phyloP scores from a whole-genome alignment of 164 flowering plant genomes.

The Macadamia tetraphylla region DNA sequence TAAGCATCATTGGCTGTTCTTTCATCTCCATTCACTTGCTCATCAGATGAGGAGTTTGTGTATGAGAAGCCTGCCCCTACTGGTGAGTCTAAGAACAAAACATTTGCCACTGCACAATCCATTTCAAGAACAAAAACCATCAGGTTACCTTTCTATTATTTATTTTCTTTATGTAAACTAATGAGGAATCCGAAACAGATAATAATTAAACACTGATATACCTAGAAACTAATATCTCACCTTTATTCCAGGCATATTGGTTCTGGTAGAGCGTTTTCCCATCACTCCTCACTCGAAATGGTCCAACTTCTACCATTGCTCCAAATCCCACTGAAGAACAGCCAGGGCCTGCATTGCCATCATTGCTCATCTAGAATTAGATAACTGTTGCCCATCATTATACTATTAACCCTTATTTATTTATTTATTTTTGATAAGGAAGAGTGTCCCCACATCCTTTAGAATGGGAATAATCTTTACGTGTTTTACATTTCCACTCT shows the following conservation, averaged over 20 bases:
- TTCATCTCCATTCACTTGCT: slow-evolving; percentile 34
- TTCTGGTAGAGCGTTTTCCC: slow-evolving; percentile 16
- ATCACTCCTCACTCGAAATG: slow-evolving; percentile 22
- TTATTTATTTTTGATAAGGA: too few species aligned
- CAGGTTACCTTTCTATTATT: too few species aligned
- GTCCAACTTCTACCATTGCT: slow-evolving; percentile 27
- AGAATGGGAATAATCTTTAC: too few species aligned
- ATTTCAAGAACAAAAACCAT: too few species aligned
- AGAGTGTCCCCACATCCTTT: too few species aligned
- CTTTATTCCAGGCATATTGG: slow-evolving; percentile 22
- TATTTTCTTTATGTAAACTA: too few species aligned
- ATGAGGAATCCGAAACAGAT: too few species aligned
- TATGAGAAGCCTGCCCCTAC: slow-evolving; percentile 77
- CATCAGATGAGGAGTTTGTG: slow-evolving; percentile 50
- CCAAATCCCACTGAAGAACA: slow-evolving; percentile 22
- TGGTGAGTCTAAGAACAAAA: slow-evolving; percentile 68
- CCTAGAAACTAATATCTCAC: slow-evolving; percentile 7
- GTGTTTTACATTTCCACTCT: too few species aligned
- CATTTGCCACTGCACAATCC: slow-evolving; percentile 80
- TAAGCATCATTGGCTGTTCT: slow-evolving; percentile 47
- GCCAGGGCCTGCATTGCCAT: slow-evolving; percentile 33
- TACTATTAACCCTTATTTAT: too few species aligned
- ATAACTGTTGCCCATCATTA: too few species aligned
- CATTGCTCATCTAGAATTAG: too few species aligned
- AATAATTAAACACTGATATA: too few species aligned